Conservation (phyloP, 1,139 yeast genomes). For the Eremothecium coryli region DNA sequence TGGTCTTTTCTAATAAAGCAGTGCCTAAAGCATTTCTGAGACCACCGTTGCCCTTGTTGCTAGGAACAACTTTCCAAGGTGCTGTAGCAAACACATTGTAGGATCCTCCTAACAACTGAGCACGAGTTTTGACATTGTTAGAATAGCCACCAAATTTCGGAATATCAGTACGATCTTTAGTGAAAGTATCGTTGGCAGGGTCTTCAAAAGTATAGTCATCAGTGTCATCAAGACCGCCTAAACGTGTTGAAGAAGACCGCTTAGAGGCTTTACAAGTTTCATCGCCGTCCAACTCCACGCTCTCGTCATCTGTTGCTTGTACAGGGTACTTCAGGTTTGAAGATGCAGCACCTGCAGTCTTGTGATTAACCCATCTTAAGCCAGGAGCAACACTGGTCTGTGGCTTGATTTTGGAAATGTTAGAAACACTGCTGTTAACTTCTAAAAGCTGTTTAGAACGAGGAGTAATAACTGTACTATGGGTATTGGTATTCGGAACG, state of each 20-base stretch:
- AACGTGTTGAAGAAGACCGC: background rate
- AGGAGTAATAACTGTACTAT: conserved; percentile 24
- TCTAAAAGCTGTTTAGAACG: conserved; percentile 28
- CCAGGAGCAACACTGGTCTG: background rate
- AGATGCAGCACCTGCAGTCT: conserved; percentile 7
- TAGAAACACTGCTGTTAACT: conserved; percentile 22
- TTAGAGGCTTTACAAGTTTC: background rate
- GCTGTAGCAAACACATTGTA: conserved; percentile 57
- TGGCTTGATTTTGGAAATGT: conserved; percentile 22
- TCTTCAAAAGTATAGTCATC: conserved; percentile 5
- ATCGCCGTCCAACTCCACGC: background rate
- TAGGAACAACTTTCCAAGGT: conserved; percentile 64
- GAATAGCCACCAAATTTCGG: conserved; percentile 79
- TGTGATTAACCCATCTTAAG: background rate
- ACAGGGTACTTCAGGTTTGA: conserved; percentile 16
- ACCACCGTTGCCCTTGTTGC: conserved; percentile 81
- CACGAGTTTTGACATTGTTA: conserved; percentile 34
- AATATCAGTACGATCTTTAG: conserved; percentile 33
- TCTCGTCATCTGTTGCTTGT: background rate
- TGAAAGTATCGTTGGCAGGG: conserved; percentile 9
- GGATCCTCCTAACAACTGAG: conserved; percentile 37
- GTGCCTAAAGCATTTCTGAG: conserved; percentile 74
- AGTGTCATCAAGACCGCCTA: conserved; percentile 12
- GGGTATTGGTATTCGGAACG: conserved; percentile 10
- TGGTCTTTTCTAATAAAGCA: conserved; percentile 41